phyloP scores from a whole-genome alignment of 2,329 filamentous ascomycete genomes.

The Thielaviopsis euricoi region DNA sequence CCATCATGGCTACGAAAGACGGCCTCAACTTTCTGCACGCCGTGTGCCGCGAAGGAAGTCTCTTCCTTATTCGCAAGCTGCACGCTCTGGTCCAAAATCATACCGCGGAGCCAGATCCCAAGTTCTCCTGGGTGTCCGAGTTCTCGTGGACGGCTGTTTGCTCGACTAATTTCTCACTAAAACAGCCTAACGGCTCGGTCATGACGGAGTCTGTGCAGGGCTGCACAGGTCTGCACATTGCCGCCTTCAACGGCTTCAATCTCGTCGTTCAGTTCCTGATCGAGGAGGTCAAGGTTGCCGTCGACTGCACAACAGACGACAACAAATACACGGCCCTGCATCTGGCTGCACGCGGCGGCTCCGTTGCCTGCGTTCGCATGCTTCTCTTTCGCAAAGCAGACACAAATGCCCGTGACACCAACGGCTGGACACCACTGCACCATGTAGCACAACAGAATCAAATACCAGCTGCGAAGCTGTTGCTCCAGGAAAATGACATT shows the following conservation, averaged over 20 bases:
- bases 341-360: conserved; percentile 11
- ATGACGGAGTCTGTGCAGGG: neutral
- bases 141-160: conserved; percentile 11
- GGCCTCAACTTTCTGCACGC: conserved; percentile 9
- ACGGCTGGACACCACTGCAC: conserved; percentile 20
- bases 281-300: conserved; percentile 1
- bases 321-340: conserved; percentile 7
- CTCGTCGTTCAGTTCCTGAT: conserved; percentile 10
- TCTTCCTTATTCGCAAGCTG: neutral
- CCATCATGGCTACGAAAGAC: conserved; percentile 5
- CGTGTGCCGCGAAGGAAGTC: conserved; percentile 4
- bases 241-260: conserved; percentile 11
- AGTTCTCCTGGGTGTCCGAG: neutral
- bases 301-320: conserved; percentile 1
- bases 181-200: conserved; percentile 1
- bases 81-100: neutral
- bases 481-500: neutral
- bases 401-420: conserved; percentile 16
- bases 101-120: neutral
- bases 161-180: conserved; percentile 10
- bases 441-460: neutral
- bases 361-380: conserved; percentile 15
- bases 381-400: conserved; percentile 17
- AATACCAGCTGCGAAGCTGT: neutral
- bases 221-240: conserved; percentile 11